Evolutionary conservation across 2,329 filamentous ascomycete genomes (phyloP), one percentile per base, ranked within the genome.

Genomic region (Penicillium oxalicum): DNA sequence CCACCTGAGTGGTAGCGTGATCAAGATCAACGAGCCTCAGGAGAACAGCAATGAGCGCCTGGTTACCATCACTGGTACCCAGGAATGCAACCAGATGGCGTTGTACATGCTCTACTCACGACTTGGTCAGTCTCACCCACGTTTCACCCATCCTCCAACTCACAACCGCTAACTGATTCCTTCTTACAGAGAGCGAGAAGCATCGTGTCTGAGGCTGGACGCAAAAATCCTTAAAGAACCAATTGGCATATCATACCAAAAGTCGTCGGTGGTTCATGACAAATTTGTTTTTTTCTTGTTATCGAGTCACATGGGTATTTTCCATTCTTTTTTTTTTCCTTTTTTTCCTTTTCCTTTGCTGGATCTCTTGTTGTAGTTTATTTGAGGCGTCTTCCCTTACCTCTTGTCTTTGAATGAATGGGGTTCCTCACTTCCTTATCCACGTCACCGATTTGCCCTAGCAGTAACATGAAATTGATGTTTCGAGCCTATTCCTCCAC

Each of bases 71-170:
- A 96, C 93, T 2, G 93, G 93, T 56, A 97, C 93, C 5, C 90
- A 94, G 62, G 93, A 98, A 73, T 96, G 90, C 77, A 98, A 98
- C 74, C 88, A 95, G 65, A 97, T 98, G 91, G 93, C 93, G n/a
- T 75, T 98, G 48, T 98, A 97, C 74, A 96, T 98, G 91, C 82
- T 98, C 47, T 98, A 98, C 73, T 94, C 89, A 51, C 83, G 93
- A 78, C 86, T 98, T 69, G 93, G 93, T 95, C 73, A 48, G 59
- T 62, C 8, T 36, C 44, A 13, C 18, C 9, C 8, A 39, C 13
- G 33, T 24, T 5, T 4, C 24, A 9, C 25, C 13, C 7, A 4
- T 13, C 8, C 25, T 32, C 3, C 9, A 5, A 8, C 18, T 24
- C 18, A 11, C 28, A 33, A 32, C 18, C 18, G 18, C 18, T 18